Percentiles rank a stretch among this genome's conserved stretches.
Evolutionary conservation across 176 grass and related monocot genomes (phyloP).

Genomic region (Triticum timopheevii): DNA sequence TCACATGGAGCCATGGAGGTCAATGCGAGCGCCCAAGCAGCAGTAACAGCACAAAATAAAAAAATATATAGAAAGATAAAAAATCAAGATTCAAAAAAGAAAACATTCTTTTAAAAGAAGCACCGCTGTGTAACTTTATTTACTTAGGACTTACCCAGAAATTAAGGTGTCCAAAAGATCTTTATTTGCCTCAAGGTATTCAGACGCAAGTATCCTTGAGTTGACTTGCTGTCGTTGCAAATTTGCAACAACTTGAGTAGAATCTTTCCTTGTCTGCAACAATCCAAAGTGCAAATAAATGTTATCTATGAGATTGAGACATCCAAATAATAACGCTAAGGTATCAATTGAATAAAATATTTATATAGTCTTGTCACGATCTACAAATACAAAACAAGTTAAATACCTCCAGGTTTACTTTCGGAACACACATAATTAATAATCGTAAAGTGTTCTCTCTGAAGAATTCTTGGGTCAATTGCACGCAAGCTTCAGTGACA

Average conservation of each 20-base stretch:
- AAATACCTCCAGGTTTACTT: conserved; percentile 85
- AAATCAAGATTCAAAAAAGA: conserved; percentile 1
- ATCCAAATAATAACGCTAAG: not conserved
- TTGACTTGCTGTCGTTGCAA: conserved; percentile 82
- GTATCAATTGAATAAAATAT: not conserved
- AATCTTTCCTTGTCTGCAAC: conserved; percentile 83
- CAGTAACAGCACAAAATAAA: not conserved
- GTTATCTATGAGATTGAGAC: not conserved
- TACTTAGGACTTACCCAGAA: conserved; percentile 49
- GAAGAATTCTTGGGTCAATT: conserved; percentile 98
- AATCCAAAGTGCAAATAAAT: conserved; percentile 18
- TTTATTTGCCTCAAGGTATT: conserved; percentile 80
- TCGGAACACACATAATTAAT: conserved; percentile 87
- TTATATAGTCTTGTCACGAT: not conserved
- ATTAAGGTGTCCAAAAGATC: conserved; percentile 84
- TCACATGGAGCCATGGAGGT: not conserved
- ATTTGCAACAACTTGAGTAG: conserved; percentile 88
- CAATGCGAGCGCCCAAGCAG: not conserved
- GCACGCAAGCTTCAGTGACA: conserved; percentile 75
- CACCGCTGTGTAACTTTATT: not conserved
- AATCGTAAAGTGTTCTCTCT: conserved; percentile 85
- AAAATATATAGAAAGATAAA: not conserved
- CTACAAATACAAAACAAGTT: conserved; percentile 28
- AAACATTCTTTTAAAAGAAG: not conserved
- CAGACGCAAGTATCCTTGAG: conserved; percentile 69